Percentiles rank a stretch among this genome's conserved stretches.
These are phyloP conservation scores for Penicillium janthinellum DNA, from an alignment of 2,329 filamentous ascomycete species.

Conservation along the genomic window DNA sequence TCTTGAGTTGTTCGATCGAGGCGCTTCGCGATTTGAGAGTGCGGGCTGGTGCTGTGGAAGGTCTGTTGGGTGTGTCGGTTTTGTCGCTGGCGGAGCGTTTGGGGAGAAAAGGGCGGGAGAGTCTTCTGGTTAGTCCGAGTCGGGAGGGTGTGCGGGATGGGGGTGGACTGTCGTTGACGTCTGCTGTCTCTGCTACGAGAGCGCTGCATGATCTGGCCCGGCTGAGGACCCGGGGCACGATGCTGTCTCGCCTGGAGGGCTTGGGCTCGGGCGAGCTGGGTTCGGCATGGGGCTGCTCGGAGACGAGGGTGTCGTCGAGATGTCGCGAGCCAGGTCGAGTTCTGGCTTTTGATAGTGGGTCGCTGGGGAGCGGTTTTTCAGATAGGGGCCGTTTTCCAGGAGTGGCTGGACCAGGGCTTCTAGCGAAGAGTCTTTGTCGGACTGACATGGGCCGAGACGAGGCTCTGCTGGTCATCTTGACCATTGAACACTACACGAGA, in stretches of 20 bases:
- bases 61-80: constrained; percentile 18
- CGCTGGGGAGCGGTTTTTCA: constrained; percentile 37
- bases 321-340: constrained; percentile 14
- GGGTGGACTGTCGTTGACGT: constrained; percentile 9
- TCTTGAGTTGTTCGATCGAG: constrained; percentile 32
- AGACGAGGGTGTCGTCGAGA: constrained; percentile 6
- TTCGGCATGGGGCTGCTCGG: constrained; percentile 21
- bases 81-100: constrained; percentile 25
- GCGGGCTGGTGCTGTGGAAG: constrained; percentile 31
- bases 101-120: constrained; percentile 27
- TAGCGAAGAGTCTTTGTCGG: constrained; percentile 30
- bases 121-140: constrained; percentile 26
- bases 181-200: constrained; percentile 11
- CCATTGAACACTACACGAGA: constrained; percentile 25
- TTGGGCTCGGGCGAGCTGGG: constrained; percentile 4
- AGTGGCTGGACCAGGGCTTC: constrained; percentile 6
- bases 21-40: constrained; percentile 28
- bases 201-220: constrained; percentile 31
- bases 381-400: constrained; percentile 5
- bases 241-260: constrained; percentile 11
- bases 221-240: constrained; percentile 16
- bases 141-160: constrained; percentile 21
- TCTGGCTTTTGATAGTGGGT: constrained; percentile 24
- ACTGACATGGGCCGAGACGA: constrained; percentile 25
- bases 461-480: constrained; percentile 13